These are phyloP conservation scores for Xanthoconium stramineum DNA, from an alignment of 768 basidiomycete genomes.

Conservation along the genomic window DNA sequence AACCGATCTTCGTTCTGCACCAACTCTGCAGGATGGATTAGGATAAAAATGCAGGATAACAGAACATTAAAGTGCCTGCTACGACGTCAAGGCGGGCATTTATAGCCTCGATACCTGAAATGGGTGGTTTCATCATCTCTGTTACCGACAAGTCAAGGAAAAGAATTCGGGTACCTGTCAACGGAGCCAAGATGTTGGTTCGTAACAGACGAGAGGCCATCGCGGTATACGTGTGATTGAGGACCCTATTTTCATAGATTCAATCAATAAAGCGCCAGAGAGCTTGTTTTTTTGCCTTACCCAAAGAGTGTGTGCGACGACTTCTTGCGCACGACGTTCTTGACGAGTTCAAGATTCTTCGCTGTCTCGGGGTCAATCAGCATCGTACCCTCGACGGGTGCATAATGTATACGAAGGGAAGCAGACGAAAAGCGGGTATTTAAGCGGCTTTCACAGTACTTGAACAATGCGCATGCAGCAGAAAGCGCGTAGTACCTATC, in stretches of 20 bases:
- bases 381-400: constrained; percentile 87
- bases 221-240: constrained; percentile 84
- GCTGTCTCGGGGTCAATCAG: constrained; percentile 90
- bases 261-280: background rate
- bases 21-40: constrained; percentile 49
- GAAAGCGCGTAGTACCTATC: constrained; percentile 85
- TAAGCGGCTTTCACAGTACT: constrained; percentile 67
- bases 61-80: constrained; percentile 48
- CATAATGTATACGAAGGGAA: constrained; percentile 73
- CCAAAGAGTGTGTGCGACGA: constrained; percentile 76
- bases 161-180: constrained; percentile 50
- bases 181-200: constrained; percentile 77
- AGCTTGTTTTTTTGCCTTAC: constrained; percentile 34
- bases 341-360: constrained; percentile 84
- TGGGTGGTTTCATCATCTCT: background rate
- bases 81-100: constrained; percentile 85
- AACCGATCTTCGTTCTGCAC: constrained; percentile 74
- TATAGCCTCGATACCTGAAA: constrained; percentile 45
- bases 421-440: constrained; percentile 67
- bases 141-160: background rate
- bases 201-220: constrained; percentile 85
- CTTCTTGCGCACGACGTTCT: constrained; percentile 65
- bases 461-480: constrained; percentile 83
- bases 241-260: constrained; percentile 39
- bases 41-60: background rate